Percentiles rank a stretch among this genome's conserved stretches.
phyloP scores from a whole-genome alignment of 2,329 filamentous ascomycete species.

The Mariannaea sp. region DNA sequence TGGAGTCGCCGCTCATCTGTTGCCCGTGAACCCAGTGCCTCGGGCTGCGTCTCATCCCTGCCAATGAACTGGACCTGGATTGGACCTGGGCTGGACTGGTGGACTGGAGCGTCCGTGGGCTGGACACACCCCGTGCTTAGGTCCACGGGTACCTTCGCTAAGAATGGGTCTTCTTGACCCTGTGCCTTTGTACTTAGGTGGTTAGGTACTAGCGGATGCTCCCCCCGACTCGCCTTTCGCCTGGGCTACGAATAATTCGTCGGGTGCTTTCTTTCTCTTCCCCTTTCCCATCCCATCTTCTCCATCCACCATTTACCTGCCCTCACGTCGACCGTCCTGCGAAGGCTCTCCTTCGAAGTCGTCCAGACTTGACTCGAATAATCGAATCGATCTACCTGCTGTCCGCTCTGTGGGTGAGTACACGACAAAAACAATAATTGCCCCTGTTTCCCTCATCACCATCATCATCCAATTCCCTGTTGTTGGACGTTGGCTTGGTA shows the following conservation, averaged over 20 bases:
- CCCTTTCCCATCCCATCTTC: constrained; percentile 30
- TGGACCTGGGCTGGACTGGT: not conserved
- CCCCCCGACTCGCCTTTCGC: constrained; percentile 22
- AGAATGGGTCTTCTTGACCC: constrained; percentile 6
- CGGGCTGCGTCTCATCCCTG: not conserved
- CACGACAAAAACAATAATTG: constrained; percentile 8
- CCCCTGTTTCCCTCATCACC: not conserved
- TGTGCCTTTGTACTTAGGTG: not conserved
- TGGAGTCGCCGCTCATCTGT: not conserved
- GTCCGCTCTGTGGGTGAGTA: constrained; percentile 19
- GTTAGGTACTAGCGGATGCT: constrained; percentile 10
- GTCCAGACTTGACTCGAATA: constrained; percentile 13
- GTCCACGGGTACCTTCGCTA: constrained; percentile 9
- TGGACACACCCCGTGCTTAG: not conserved
- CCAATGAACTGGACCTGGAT: not conserved
- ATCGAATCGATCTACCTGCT: constrained; percentile 8
- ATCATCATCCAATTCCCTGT: not conserved
- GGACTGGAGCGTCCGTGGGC: not conserved
- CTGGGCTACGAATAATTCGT: too few relatives aligned
- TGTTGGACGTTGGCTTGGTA: not conserved
- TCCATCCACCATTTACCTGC: constrained; percentile 17
- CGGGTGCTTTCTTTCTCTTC: constrained; percentile 31
- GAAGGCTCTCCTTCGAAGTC: constrained; percentile 12
- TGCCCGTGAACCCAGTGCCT: not conserved
- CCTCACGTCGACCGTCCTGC: constrained; percentile 15